Conservation (phyloP, 2,329 filamentous ascomycete species). For the Microascus cirrosus region DNA sequence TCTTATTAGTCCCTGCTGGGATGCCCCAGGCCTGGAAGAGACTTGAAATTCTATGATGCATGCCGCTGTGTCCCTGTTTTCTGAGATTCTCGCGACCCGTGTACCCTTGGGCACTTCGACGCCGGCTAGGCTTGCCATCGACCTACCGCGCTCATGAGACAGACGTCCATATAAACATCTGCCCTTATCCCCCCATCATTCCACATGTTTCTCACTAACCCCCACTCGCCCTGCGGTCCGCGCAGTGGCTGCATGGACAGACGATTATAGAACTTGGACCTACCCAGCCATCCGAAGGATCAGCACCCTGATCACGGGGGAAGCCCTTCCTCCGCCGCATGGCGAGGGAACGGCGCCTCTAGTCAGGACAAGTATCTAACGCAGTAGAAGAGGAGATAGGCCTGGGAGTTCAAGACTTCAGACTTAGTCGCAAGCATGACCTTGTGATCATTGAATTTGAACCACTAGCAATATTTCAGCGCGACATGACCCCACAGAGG, state of each 20-base stretch:
- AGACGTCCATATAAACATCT: no score
- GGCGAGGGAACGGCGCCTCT: neutral
- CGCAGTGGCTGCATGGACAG: no score
- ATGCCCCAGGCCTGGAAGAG: neutral
- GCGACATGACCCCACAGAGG: neutral
- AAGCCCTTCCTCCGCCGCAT: neutral
- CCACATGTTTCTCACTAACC: no score
- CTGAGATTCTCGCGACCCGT: neutral
- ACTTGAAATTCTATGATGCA: neutral
- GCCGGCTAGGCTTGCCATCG: no score
- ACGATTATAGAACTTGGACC: neutral
- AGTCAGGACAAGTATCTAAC: conserved; percentile 45
- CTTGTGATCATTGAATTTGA: conserved; percentile 90
- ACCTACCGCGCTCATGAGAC: no score
- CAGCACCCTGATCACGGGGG: neutral
- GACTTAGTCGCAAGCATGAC: conserved; percentile 75
- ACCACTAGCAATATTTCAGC: conserved; percentile 48
- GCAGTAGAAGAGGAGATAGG: conserved; percentile 85
- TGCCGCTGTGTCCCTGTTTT: neutral
- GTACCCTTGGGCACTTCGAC: no score
- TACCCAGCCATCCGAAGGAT: neutral
- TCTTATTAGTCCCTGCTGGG: neutral
- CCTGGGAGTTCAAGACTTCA: conserved; percentile 75
- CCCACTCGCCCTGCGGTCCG: no score
- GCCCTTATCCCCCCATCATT: no score